phyloP scores from a whole-genome alignment of 768 basidiomycete species.

The Asterophora parasitica region DNA sequence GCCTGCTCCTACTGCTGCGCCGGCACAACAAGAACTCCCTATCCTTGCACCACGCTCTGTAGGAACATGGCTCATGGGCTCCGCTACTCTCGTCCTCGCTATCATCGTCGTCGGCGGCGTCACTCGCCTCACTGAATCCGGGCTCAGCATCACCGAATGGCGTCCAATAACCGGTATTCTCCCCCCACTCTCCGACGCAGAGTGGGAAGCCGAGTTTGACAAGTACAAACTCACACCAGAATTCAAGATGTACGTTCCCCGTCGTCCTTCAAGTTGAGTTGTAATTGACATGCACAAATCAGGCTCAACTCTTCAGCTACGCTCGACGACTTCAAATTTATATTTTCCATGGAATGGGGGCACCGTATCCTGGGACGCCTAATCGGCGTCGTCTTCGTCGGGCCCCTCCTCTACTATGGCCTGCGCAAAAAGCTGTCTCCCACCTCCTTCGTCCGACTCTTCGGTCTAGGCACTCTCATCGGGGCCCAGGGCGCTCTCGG shows the following conservation, averaged over 20 bases:
- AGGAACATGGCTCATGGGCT: slow-evolving; percentile 80
- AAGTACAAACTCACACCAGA: slow-evolving; percentile 96
- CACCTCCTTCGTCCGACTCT: slow-evolving; percentile 56
- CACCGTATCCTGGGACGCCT: slow-evolving; percentile 91
- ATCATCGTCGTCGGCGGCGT: slow-evolving; percentile 96
- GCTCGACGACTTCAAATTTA: slow-evolving; percentile 88
- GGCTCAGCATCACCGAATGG: slow-evolving; percentile 98
- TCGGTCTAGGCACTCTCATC: slow-evolving; percentile 73
- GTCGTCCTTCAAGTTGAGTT: neutral
- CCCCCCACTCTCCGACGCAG: slow-evolving; percentile 69
- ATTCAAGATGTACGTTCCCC: slow-evolving; percentile 76
- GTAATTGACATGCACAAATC: neutral
- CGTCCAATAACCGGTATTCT: slow-evolving; percentile 83
- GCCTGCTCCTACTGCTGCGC: neutral
- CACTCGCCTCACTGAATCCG: slow-evolving; percentile 95
- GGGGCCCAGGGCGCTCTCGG: slow-evolving; percentile 90
- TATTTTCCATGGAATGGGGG: slow-evolving; percentile 98
- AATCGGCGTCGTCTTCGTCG: slow-evolving; percentile 77
- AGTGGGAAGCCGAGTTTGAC: slow-evolving; percentile 87
- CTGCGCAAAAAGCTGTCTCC: slow-evolving; percentile 63
- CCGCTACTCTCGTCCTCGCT: slow-evolving; percentile 81
- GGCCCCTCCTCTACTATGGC: slow-evolving; percentile 80
- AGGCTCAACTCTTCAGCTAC: slow-evolving; percentile 89
- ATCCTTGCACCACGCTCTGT: slow-evolving; percentile 65
- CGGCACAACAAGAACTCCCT: slow-evolving; percentile 32